These are phyloP conservation scores for Leccinum subgranulosum DNA, from an alignment of 768 basidiomycete genomes.

Conservation along the genomic window DNA sequence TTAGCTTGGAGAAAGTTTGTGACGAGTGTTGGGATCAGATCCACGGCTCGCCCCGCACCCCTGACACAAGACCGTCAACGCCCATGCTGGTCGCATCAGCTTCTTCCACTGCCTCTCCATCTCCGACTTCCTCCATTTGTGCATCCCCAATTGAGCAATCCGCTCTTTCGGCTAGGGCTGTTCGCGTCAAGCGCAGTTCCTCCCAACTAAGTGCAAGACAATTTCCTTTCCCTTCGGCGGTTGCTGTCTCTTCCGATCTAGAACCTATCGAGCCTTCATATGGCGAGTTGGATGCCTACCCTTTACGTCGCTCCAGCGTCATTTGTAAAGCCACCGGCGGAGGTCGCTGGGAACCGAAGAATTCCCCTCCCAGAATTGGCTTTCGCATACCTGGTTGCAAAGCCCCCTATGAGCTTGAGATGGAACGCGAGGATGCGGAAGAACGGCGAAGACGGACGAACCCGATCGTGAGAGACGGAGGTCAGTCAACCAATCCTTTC, in stretches of 20 bases:
- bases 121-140: constrained; percentile 34
- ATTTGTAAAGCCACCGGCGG: constrained; percentile 79
- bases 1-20: constrained; percentile 62
- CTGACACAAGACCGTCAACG: constrained; percentile 36
- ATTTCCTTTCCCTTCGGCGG: constrained; percentile 25
- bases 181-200: constrained; percentile 25
- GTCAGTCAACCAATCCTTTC: constrained; percentile 18
- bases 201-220: constrained; percentile 28
- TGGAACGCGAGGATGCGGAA: constrained; percentile 64
- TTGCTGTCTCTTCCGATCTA: constrained; percentile 22
- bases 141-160: constrained; percentile 32
- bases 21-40: constrained; percentile 77
- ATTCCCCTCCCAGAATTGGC: constrained; percentile 37
- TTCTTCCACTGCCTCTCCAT: constrained; percentile 30
- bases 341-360: constrained; percentile 77
- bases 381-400: constrained; percentile 65
- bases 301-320: constrained; percentile 59
- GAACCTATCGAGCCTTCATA: constrained; percentile 45
- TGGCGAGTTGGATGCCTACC: constrained; percentile 73
- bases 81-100: constrained; percentile 36
- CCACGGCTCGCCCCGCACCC: constrained; percentile 50
- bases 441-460: constrained; percentile 49
- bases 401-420: constrained; percentile 63
- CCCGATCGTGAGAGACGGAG: constrained; percentile 64
- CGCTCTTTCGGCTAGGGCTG: constrained; percentile 13